Percentiles rank a stretch among this genome's conserved stretches.
Evolutionary conservation across 495 filamentous ascomycete species (phyloP).

Genomic region (Hypoxylon cercidicola): DNA sequence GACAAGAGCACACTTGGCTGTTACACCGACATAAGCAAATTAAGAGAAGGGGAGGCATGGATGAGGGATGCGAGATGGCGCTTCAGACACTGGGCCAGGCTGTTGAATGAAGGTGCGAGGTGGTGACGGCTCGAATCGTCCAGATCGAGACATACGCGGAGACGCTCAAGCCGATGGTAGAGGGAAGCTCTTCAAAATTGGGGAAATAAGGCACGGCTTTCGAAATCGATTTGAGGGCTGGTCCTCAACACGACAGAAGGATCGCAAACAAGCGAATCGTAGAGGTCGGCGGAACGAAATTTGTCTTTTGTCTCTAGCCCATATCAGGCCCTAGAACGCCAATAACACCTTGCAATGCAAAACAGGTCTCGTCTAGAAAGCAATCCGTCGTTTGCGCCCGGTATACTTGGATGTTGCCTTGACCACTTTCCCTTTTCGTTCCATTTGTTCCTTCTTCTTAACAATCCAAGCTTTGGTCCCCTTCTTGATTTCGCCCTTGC

Average conservation of each 20-base stretch:
- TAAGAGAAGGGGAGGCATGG: background rate
- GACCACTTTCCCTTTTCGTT: slow-evolving; percentile 91
- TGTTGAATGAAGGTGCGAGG: slow-evolving; percentile 10
- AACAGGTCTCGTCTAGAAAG: slow-evolving; percentile 51
- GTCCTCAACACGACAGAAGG: background rate
- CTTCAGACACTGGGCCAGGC: background rate
- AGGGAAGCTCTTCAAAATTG: background rate
- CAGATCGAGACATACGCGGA: slow-evolving; percentile 8
- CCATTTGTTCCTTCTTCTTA: slow-evolving; percentile 95
- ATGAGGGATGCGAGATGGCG: background rate
- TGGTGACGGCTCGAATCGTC: background rate
- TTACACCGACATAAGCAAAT: background rate
- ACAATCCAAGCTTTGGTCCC: slow-evolving; percentile 91
- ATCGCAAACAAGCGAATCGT: background rate
- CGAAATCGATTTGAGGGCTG: background rate
- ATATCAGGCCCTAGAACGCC: slow-evolving; percentile 14
- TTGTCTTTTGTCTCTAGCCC: background rate
- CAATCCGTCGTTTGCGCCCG: slow-evolving; percentile 79
- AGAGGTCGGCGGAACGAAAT: background rate
- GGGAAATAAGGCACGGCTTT: background rate
- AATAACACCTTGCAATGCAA: slow-evolving; percentile 40
- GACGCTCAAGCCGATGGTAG: background rate
- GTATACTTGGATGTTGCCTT: slow-evolving; percentile 93
- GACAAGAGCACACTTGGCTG: background rate
- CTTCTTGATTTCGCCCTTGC: slow-evolving; percentile 70